Percentiles rank a stretch among this genome's conserved stretches.
phyloP scores from a whole-genome alignment of 805 yeast species.

The Maudiozyma barnettii region DNA sequence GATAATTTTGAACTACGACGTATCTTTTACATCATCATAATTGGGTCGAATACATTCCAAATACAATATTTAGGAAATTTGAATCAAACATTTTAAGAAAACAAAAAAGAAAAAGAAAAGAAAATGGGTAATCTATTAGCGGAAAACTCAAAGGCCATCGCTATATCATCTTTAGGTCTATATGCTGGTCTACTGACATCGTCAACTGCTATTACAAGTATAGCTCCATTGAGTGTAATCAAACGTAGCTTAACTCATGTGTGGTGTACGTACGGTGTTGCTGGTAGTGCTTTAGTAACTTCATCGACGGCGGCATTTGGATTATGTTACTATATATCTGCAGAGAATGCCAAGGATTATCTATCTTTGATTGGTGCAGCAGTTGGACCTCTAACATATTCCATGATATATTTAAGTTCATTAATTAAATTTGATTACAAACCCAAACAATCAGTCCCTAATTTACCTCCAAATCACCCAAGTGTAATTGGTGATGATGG shows the following conservation, averaged over 20 bases:
- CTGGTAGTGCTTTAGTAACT: constrained; percentile 33
- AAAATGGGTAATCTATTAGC: not conserved
- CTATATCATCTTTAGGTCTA: constrained; percentile 59
- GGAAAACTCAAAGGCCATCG: constrained; percentile 50
- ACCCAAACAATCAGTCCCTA: not conserved
- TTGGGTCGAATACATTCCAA: too few relatives aligned
- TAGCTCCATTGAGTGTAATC: constrained; percentile 12
- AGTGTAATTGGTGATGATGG: constrained; percentile 6
- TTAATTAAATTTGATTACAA: not conserved
- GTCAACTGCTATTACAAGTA: constrained; percentile 30
- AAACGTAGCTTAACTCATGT: constrained; percentile 13
- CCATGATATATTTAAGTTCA: constrained; percentile 5
- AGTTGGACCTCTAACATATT: constrained; percentile 9
- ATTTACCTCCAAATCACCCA: constrained; percentile 12
- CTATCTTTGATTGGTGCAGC: constrained; percentile 7
- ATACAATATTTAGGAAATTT: too few relatives aligned
- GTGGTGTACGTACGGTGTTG: constrained; percentile 16
- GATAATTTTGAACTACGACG: too few relatives aligned
- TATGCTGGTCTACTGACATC: constrained; percentile 40
- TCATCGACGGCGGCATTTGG: constrained; percentile 44
- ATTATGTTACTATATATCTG: constrained; percentile 34
- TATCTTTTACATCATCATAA: too few relatives aligned
- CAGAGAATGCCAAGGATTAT: not conserved
- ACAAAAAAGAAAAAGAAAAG: not conserved
- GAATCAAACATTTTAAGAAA: not conserved